Evolutionary conservation across 2,329 filamentous ascomycete species (phyloP).

Genomic region (Coniochaeta sp.): DNA sequence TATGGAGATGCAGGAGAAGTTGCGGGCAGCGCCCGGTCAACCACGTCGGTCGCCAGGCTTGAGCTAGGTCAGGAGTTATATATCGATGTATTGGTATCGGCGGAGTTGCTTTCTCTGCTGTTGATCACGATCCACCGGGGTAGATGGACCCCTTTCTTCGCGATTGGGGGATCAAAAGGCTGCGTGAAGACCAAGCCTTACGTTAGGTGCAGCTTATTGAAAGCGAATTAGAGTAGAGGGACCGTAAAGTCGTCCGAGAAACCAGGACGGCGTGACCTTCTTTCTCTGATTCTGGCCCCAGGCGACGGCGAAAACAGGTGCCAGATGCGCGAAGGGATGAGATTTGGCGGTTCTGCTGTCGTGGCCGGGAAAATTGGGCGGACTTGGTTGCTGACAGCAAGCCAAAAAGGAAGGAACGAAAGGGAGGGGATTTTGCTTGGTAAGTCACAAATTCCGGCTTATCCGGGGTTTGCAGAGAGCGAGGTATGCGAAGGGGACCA

Average conservation of each 20-base stretch:
- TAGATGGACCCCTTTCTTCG: neutral
- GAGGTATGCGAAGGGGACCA: neutral
- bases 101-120: neutral
- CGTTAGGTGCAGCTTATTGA: neutral
- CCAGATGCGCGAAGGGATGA: constrained; percentile 1
- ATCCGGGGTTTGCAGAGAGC: constrained; percentile 1
- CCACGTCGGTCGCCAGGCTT: constrained; percentile 32
- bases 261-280: neutral
- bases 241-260: neutral
- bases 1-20: constrained; percentile 15
- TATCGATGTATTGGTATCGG: neutral
- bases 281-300: neutral
- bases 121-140: neutral
- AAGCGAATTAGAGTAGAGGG: neutral
- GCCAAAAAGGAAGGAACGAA: neutral
- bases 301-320: neutral
- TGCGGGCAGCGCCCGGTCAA: constrained; percentile 35
- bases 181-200: neutral
- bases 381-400: neutral
- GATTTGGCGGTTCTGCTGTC: neutral
- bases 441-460: neutral
- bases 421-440: constrained; percentile 2
- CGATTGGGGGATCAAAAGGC: neutral
- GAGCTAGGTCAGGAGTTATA: constrained; percentile 17
- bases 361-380: neutral